Evolutionary conservation across 192 early-diverging fungal genomes (phyloP).

Genomic region (Coemansia sp.): DNA sequence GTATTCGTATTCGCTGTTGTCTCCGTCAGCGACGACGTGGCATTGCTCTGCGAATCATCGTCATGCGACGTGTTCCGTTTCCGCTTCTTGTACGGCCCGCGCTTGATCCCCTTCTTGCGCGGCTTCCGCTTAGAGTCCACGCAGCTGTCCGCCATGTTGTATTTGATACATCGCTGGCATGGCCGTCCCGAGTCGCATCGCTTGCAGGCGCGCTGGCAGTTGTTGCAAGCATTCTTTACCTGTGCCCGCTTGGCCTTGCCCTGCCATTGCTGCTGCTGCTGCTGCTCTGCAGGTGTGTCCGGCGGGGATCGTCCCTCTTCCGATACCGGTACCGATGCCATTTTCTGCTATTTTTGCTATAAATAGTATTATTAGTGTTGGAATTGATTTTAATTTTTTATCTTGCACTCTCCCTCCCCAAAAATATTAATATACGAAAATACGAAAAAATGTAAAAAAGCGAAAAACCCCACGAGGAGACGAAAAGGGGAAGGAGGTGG

Average conservation of each 20-base stretch:
- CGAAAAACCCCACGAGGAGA: not conserved
- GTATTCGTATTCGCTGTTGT: not conserved
- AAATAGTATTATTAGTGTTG: not conserved
- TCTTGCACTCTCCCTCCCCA: not conserved
- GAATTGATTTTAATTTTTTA: too few relatives aligned
- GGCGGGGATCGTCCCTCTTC: slow-evolving; percentile 1
- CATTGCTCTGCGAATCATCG: slow-evolving; percentile 2
- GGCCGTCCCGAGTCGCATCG: slow-evolving; percentile 88
- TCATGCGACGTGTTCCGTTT: slow-evolving; percentile 16
- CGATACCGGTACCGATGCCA: slow-evolving; percentile 7
- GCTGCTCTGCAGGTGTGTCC: not conserved
- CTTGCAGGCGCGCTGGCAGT: slow-evolving; percentile 90
- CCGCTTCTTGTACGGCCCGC: slow-evolving; percentile 78
- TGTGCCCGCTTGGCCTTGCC: slow-evolving; percentile 66
- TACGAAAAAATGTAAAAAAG: not conserved
- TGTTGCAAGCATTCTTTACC: slow-evolving; percentile 89
- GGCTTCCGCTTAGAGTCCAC: slow-evolving; percentile 79
- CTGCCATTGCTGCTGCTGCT: not conserved
- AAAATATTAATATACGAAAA: slow-evolving; percentile 2
- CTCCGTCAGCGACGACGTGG: not conserved
- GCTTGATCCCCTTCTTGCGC: slow-evolving; percentile 81
- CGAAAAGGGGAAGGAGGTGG: not conserved
- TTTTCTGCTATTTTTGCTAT: not conserved
- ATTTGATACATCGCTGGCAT: slow-evolving; percentile 83
- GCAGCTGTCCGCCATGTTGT: slow-evolving; percentile 71